These are phyloP conservation scores for Phlebiopsis gigantea DNA, from an alignment of 768 basidiomycete genomes.

Conservation along the genomic window DNA sequence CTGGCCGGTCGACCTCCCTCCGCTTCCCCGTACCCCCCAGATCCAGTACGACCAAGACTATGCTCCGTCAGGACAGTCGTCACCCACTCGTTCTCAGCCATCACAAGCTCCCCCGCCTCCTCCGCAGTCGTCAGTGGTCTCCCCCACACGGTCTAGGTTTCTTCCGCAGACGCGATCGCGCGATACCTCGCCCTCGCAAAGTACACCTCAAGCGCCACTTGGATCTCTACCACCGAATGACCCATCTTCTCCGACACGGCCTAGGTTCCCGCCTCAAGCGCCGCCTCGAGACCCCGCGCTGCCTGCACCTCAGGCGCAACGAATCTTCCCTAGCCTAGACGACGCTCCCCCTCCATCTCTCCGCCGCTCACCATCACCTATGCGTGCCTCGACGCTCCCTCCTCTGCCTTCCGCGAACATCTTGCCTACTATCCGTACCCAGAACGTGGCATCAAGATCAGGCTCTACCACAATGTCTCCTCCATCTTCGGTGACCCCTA, in stretches of 20 bases:
- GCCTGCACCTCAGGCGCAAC: slow-evolving; percentile 16
- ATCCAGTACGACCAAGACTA: neutral
- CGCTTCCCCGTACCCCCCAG: slow-evolving; percentile 16
- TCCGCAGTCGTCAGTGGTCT: neutral
- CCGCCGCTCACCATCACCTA: slow-evolving; percentile 31
- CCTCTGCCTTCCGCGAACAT: neutral
- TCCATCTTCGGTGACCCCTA: slow-evolving; percentile 7
- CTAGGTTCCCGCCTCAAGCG: neutral
- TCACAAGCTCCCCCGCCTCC: neutral
- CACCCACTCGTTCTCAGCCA: neutral
- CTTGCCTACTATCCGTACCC: slow-evolving; percentile 10
- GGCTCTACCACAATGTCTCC: neutral
- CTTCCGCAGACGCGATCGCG: neutral
- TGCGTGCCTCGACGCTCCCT: slow-evolving; percentile 1
- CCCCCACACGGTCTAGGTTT: neutral
- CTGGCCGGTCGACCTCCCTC: slow-evolving; percentile 22
- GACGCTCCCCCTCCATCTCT: slow-evolving; percentile 40
- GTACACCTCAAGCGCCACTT: neutral
- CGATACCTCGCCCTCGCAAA: neutral
- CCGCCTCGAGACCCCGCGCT: slow-evolving; percentile 8
- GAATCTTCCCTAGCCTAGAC: slow-evolving; percentile 31
- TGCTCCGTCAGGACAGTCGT: neutral
- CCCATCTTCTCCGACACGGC: slow-evolving; percentile 7
- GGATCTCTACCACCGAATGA: neutral
- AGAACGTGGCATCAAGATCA: neutral